Conservation (phyloP, 371 early-diverging fungal species). For the Mucor ambiguus region DNA sequence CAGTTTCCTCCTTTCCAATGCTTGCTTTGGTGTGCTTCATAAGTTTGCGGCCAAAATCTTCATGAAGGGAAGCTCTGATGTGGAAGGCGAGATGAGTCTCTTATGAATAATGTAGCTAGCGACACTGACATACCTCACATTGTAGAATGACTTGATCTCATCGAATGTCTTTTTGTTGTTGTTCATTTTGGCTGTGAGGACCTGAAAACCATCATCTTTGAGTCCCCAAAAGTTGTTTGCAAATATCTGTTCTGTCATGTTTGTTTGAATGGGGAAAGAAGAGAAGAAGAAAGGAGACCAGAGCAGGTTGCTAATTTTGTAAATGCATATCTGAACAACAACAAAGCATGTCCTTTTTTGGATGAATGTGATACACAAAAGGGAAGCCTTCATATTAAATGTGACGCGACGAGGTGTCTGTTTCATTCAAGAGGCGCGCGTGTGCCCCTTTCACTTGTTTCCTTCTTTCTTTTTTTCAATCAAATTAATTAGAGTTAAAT, state of each 20-base stretch:
- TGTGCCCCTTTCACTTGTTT: neutral
- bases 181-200: constrained; percentile 79
- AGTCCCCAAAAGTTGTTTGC: constrained; percentile 67
- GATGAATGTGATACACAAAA: neutral
- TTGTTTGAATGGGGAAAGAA: neutral
- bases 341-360: constrained; percentile 7
- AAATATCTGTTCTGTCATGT: constrained; percentile 29
- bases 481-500: neutral
- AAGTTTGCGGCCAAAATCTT: constrained; percentile 85
- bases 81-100: no score
- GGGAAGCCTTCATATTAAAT: neutral
- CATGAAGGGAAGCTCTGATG: constrained; percentile 74
- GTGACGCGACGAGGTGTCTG: constrained; percentile 1
- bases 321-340: neutral
- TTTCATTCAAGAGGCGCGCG: constrained; percentile 1
- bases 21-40: constrained; percentile 76
- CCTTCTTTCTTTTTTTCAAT: neutral
- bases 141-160: constrained; percentile 62
- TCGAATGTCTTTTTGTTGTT: constrained; percentile 84
- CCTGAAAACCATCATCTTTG: constrained; percentile 85
- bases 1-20: constrained; percentile 86
- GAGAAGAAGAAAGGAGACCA: neutral
- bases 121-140: constrained; percentile 29
- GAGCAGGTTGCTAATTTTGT: neutral
- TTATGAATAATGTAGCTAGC: no score